phyloP scores from a whole-genome alignment of 208 protist genomes.

The Trypanosomatidae sp. region DNA sequence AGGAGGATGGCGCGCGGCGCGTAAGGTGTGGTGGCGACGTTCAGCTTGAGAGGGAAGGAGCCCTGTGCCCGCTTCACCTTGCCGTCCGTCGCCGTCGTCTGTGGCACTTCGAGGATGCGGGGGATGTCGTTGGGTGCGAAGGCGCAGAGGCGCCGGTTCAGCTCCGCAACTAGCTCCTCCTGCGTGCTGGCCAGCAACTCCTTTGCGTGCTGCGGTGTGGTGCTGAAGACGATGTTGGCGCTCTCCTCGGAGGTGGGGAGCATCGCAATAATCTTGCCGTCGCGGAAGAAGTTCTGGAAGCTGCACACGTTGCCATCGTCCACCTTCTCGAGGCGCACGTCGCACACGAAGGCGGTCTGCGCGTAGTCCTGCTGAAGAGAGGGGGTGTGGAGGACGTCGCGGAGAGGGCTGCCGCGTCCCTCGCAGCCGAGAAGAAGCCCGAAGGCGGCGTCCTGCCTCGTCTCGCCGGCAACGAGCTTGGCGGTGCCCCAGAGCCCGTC shows the following conservation, averaged over 20 bases:
- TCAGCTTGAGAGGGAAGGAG: constrained; percentile 71
- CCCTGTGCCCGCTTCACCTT: constrained; percentile 55
- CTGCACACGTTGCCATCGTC: constrained; percentile 82
- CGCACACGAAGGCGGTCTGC: constrained; percentile 82
- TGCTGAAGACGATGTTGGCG: constrained; percentile 87
- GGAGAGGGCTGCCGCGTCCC: constrained; percentile 71
- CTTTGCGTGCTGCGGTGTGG: constrained; percentile 62
- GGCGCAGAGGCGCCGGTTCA: constrained; percentile 61
- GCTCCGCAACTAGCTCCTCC: constrained; percentile 62
- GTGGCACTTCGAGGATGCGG: constrained; percentile 65
- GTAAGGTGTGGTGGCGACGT: constrained; percentile 63
- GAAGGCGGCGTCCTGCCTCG: constrained; percentile 36
- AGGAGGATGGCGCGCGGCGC: constrained; percentile 63
- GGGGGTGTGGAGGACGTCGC: constrained; percentile 51
- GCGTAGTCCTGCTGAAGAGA: constrained; percentile 81
- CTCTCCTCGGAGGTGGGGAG: constrained; percentile 76
- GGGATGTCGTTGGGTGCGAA: constrained; percentile 81
- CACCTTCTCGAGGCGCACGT: constrained; percentile 59
- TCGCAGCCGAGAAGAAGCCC: constrained; percentile 80
- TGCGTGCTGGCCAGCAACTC: constrained; percentile 51
- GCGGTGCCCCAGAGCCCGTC: constrained; percentile 55
- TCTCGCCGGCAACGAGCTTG: constrained; percentile 27
- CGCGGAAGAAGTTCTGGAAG: constrained; percentile 90
- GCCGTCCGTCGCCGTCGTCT: constrained; percentile 39
- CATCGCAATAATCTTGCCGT: constrained; percentile 84